Evolutionary conservation across 1,139 yeast species (phyloP).

Genomic region (Scheffersomyces insectosa): DNA sequence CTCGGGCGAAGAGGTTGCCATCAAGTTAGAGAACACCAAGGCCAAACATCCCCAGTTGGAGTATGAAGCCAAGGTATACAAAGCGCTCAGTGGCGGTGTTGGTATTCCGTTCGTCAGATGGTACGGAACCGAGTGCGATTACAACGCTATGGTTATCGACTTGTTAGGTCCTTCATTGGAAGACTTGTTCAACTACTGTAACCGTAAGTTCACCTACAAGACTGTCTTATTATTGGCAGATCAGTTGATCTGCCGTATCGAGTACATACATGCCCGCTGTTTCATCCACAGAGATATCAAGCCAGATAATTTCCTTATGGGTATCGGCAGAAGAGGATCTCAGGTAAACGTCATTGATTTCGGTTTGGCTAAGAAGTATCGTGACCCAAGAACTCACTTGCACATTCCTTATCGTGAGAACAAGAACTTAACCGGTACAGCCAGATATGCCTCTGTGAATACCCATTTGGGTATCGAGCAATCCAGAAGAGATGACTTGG

Average conservation of each 20-base stretch:
- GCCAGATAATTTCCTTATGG: conserved; percentile 97
- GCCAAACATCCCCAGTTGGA: conserved; percentile 97
- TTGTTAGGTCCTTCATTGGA: conserved; percentile 93
- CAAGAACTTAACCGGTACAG: conserved; percentile 95
- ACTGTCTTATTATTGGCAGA: conserved; percentile 92
- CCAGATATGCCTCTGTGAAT: conserved; percentile 92
- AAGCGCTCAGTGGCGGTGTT: conserved; percentile 92
- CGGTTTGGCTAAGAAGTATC: conserved; percentile 92
- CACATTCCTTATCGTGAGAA: conserved; percentile 97
- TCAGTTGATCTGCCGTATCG: conserved; percentile 91
- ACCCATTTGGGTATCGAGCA: conserved; percentile 98
- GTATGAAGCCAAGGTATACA: conserved; percentile 94
- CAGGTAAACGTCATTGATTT: conserved; percentile 96
- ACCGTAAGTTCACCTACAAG: conserved; percentile 88
- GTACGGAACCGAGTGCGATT: conserved; percentile 97
- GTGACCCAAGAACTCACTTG: conserved; percentile 93
- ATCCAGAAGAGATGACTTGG: conserved; percentile 94
- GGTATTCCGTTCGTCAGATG: conserved; percentile 97
- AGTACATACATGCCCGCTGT: conserved; percentile 92
- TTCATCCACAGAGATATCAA: conserved; percentile 91
- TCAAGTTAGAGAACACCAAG: conserved; percentile 83
- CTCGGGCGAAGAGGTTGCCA: conserved; percentile 97
- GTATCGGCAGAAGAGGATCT: conserved; percentile 91
- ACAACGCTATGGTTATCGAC: conserved; percentile 96
- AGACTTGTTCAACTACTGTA: conserved; percentile 94